phyloP scores from a whole-genome alignment of 495 filamentous ascomycete species.

The Podospora fimiseda region DNA sequence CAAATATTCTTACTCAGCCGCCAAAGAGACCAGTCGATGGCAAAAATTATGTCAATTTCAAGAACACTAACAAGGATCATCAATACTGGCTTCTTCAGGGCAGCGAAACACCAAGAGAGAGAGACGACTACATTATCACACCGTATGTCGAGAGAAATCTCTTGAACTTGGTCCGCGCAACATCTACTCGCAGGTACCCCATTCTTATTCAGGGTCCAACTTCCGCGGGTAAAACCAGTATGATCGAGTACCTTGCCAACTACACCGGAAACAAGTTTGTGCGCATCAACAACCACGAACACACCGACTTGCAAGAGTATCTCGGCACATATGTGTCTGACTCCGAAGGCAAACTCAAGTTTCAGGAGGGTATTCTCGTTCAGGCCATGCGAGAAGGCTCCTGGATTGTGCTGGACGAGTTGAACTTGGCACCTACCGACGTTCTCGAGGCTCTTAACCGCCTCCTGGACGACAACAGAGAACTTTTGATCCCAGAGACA shows the following conservation, averaged over 20 bases:
- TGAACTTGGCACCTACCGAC: constrained; percentile 94
- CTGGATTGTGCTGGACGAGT: constrained; percentile 96
- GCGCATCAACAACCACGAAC: constrained; percentile 98
- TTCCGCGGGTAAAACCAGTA: constrained; percentile 94
- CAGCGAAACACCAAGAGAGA: constrained; percentile 54
- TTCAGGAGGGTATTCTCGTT: constrained; percentile 92
- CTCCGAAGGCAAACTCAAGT: constrained; percentile 72
- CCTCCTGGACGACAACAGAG: constrained; percentile 93
- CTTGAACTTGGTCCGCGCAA: constrained; percentile 85
- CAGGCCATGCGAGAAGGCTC: constrained; percentile 86
- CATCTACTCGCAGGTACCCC: constrained; percentile 84
- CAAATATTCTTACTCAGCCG: constrained; percentile 63
- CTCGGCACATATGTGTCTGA: constrained; percentile 89
- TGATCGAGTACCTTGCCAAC: constrained; percentile 97
- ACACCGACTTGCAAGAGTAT: constrained; percentile 97
- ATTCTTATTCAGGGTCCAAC: constrained; percentile 97
- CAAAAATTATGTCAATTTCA: constrained; percentile 71
- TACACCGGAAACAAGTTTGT: constrained; percentile 95
- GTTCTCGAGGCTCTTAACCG: constrained; percentile 93
- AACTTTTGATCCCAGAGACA: constrained; percentile 93
- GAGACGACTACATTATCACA: constrained; percentile 91
- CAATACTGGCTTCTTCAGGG: constrained; percentile 91
- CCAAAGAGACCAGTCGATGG: constrained; percentile 71
- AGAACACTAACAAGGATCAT: constrained; percentile 50
- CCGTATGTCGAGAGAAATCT: constrained; percentile 92